Evolutionary conservation across 2,329 filamentous ascomycete species (phyloP), one percentile per base, ranked within the genome.

Genomic region (Colletotrichum tamarilloi): DNA sequence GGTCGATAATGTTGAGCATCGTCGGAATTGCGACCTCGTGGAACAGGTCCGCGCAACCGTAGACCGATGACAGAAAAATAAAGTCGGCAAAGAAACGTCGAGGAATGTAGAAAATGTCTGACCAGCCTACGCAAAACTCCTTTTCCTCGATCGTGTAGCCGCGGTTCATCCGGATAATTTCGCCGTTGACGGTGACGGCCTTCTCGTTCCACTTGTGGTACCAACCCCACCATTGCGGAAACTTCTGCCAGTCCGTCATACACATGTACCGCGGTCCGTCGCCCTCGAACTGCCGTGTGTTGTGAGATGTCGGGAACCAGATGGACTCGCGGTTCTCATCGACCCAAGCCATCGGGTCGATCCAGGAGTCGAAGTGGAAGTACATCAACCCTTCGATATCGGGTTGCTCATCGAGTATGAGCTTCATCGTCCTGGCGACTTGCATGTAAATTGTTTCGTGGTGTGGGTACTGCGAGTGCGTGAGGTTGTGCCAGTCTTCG

Each of bases 361-460:
- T 75, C 80, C 80, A 81, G 0, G 79, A 79, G 68, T 81, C 80
- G 57, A 81, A 81, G 66, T 81, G 80, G 67, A 77, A 80, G 69
- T 78, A 81, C 16, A 81, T 63, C 4, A 81, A 56, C 0, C 80
- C 80, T 22, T 74, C 74, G 8, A 81, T 77, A 1, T 80, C 78
- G 0, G 78, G 67, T 6, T 77, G 65, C 49, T 69, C 62, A n/a
- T 81, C 77, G 5, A 81, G 74, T 4, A 80, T 73, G 14, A 79
- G 75, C 49, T 77, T 70, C 80, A 81, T 81, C 19, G 78, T 80
- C 32, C 74, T 75, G 12, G 78, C 79, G 5, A 81, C 75, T 30
- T 77, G 76, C 60, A 72, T 73, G 73, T 76, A 79, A 16, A 75
- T 76, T 57, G 58, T 75, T 68, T 62, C 75, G 64, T 66, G 65